phyloP scores from a whole-genome alignment of 2,329 filamentous ascomycete genomes.

The Chrysosporium keratinophilum region DNA sequence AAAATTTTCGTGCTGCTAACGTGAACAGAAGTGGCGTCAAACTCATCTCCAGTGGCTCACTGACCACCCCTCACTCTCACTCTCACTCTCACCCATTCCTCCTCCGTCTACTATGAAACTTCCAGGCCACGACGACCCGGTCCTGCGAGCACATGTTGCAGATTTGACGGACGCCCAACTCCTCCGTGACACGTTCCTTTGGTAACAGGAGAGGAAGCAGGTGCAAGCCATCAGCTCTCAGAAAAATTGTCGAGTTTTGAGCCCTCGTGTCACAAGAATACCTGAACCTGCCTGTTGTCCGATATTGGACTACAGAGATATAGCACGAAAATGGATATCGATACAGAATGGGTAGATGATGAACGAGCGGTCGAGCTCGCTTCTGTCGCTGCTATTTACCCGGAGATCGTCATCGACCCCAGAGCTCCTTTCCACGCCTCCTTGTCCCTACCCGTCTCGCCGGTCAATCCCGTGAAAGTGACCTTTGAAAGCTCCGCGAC shows the following conservation, averaged over 20 bases:
- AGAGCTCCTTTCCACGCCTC: conserved; percentile 40
- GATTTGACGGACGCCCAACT: not conserved
- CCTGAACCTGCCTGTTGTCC: not conserved
- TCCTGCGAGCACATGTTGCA: conserved; percentile 3
- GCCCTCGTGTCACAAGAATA: not conserved
- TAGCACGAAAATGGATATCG: conserved; percentile 5
- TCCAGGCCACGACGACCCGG: not conserved
- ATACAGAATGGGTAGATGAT: conserved; percentile 29
- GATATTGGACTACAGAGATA: not conserved
- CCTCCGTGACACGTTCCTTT: conserved; percentile 1
- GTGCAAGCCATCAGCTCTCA: not conserved
- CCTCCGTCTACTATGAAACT: conserved; percentile 2
- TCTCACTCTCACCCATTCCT: not conserved
- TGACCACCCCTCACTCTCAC: not conserved
- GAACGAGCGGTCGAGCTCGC: conserved; percentile 51
- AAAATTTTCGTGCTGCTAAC: not conserved
- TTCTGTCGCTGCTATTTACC: conserved; percentile 52
- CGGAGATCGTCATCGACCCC: conserved; percentile 46
- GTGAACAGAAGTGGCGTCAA: not conserved
- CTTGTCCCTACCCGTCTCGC: conserved; percentile 48
- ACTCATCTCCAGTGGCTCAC: too few relatives aligned
- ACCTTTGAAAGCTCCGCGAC: conserved; percentile 32
- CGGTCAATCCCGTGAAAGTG: conserved; percentile 43
- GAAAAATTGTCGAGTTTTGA: not conserved
- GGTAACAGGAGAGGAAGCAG: not conserved